Conservation (phyloP, 495 filamentous ascomycete genomes). For the Halenospora varia region DNA sequence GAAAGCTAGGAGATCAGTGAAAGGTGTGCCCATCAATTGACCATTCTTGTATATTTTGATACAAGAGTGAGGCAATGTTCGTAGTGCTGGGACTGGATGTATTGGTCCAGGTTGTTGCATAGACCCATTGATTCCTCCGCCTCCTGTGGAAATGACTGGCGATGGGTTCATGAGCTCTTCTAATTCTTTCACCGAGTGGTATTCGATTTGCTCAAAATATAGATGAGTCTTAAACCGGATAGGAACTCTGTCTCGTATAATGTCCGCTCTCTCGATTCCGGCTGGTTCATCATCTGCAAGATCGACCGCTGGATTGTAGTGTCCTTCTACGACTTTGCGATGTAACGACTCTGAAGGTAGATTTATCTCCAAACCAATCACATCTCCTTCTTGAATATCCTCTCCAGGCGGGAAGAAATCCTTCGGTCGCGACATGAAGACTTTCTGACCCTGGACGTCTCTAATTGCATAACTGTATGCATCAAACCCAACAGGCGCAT, state of each 20-base stretch:
- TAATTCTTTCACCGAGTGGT: constrained; percentile 81
- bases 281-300: constrained; percentile 49
- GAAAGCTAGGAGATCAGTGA: constrained; percentile 85
- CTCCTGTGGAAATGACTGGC: constrained; percentile 40
- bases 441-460: constrained; percentile 83
- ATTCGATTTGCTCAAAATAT: constrained; percentile 94
- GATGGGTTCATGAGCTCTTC: constrained; percentile 80
- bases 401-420: constrained; percentile 77
- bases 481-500: constrained; percentile 92
- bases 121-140: constrained; percentile 21
- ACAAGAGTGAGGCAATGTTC: constrained; percentile 79
- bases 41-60: constrained; percentile 95
- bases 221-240: constrained; percentile 89
- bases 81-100: constrained; percentile 64
- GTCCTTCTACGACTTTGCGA: constrained; percentile 79
- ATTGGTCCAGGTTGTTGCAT: constrained; percentile 49
- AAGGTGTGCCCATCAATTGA: constrained; percentile 76
- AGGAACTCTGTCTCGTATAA: constrained; percentile 90
- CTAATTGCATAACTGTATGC: constrained; percentile 94
- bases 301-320: constrained; percentile 81
- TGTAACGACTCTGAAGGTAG: constrained; percentile 82
- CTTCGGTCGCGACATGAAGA: constrained; percentile 88
- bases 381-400: constrained; percentile 74
- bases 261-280: constrained; percentile 50
- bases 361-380: constrained; percentile 90